phyloP scores from a whole-genome alignment of 179 eudicot species.

The Heliamphora pulchella region DNA sequence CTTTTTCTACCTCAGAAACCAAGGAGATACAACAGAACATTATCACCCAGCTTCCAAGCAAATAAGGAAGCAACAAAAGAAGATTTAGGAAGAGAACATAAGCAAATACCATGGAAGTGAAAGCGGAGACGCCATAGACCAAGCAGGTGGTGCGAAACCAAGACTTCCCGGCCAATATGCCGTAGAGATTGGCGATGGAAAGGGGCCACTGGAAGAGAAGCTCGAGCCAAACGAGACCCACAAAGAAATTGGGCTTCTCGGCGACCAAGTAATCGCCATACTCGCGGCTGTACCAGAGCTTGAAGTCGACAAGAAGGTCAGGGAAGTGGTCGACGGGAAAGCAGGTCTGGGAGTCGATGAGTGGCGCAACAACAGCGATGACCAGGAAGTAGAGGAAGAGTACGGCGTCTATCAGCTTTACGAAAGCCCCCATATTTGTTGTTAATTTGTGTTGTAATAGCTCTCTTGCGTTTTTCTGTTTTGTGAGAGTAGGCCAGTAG shows the following conservation, averaged over 20 bases:
- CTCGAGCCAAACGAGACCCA: conserved; percentile 64
- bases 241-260: conserved; percentile 61
- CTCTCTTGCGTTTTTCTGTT: not conserved
- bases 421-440: conserved; percentile 32
- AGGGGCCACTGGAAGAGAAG: conserved; percentile 56
- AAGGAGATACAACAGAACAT: not conserved
- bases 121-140: conserved; percentile 47
- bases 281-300: conserved; percentile 33
- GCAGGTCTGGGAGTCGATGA: conserved; percentile 48
- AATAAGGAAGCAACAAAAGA: not conserved
- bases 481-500: not conserved
- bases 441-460: too few species aligned
- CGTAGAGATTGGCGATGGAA: conserved; percentile 37
- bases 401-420: conserved; percentile 35
- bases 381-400: conserved; percentile 46
- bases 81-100: not conserved
- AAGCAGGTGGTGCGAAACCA: conserved; percentile 57
- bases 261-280: conserved; percentile 51
- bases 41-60: not conserved
- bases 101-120: conserved; percentile 50
- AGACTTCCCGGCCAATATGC: conserved; percentile 30
- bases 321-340: conserved; percentile 46
- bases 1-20: not conserved
- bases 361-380: conserved; percentile 40
- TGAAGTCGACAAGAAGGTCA: conserved; percentile 39